Base-by-base conservation (phyloP, 441 rosid species). In the Pelargonium cotyledonis region DNA sequence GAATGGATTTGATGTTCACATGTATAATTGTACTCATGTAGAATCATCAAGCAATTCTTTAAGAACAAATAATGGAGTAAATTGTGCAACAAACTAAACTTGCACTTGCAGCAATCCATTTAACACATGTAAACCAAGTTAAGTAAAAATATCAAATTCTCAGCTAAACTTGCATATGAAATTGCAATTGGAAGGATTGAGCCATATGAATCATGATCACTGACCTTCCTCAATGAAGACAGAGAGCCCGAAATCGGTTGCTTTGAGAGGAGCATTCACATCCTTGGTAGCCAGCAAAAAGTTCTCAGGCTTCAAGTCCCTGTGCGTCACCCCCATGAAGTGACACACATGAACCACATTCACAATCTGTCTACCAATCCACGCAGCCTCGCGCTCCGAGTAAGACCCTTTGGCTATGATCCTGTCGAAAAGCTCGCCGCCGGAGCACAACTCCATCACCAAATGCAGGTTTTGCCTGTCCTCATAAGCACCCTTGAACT, bases 351-450 rank as follows among this genome's bases (percentile, higher is more conserved):
- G 85, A 61, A 84, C 90, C 66, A 84, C 86, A 66, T 81, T 85
- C 66, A 88, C 82, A 40, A 88, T 80, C 84, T 85, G 90, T 76
- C 87, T 72, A 46, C 77, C 68, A 44, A 88, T 78, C 6, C 65
- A 71, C 26, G 86, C 84, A 18, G 92, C 92, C 73, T 81, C 85
- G 65, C 74, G 77, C 72, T 85, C 90, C 3, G 90, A 79, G 64
- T 84, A 84, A 26, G 70, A 72, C 60, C 87, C 83, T 77, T 76
- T 88, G 12, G 80, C 73, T 31, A 76, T 81, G 6, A 88, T 84
- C 80, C 92, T 77, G 70, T 85, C 90, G 65, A 85, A 85, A 16
- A 88, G 86, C 81, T 85, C 92, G 1, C 90, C 90, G 21, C 92
- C 90, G 3, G 85, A 81, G 70, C 92, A 26, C 8, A 4, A 19